Evolutionary conservation across 768 basidiomycete genomes (phyloP).

Genomic region (Leccinum imitatum): DNA sequence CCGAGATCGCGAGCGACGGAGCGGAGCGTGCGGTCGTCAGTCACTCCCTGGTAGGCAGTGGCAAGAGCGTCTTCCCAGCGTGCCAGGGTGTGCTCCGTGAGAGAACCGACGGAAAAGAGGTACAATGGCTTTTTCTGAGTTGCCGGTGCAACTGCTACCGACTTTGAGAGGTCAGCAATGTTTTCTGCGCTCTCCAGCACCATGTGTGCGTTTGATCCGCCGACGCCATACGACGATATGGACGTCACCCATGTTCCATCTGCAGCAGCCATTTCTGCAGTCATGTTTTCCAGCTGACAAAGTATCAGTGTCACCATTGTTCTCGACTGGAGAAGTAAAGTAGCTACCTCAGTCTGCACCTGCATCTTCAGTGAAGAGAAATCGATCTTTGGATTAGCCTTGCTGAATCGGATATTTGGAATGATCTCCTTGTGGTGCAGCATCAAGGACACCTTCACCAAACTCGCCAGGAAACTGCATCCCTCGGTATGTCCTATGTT

Average conservation of each 20-base stretch:
- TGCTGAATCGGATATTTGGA: conserved; percentile 28
- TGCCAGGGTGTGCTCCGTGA: conserved; percentile 26
- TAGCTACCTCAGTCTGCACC: conserved; percentile 24
- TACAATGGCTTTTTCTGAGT: conserved; percentile 20
- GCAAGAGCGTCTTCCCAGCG: conserved; percentile 28
- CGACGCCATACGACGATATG: conserved; percentile 35
- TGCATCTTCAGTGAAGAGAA: conserved; percentile 26
- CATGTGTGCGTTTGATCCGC: conserved; percentile 35
- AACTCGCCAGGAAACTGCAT: conserved; percentile 35
- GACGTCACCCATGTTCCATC: conserved; percentile 33
- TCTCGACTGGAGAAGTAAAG: background rate
- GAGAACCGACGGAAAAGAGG: conserved; percentile 29
- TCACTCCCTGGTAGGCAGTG: conserved; percentile 14
- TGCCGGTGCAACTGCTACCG: background rate
- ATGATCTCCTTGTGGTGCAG: conserved; percentile 30
- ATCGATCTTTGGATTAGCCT: conserved; percentile 29
- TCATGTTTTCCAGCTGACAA: conserved; percentile 22
- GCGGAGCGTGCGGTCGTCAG: conserved; percentile 25
- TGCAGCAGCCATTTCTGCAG: conserved; percentile 27
- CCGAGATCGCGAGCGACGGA: conserved; percentile 29
- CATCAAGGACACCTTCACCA: conserved; percentile 36
- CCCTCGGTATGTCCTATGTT: conserved; percentile 30
- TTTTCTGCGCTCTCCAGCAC: conserved; percentile 30
- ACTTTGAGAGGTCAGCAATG: conserved; percentile 13
- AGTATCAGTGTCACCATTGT: too few species aligned